Evolutionary conservation across 169 alveolate species (phyloP), one percentile per base, ranked within the genome.

Genomic region (Plasmodium malariae): DNA sequence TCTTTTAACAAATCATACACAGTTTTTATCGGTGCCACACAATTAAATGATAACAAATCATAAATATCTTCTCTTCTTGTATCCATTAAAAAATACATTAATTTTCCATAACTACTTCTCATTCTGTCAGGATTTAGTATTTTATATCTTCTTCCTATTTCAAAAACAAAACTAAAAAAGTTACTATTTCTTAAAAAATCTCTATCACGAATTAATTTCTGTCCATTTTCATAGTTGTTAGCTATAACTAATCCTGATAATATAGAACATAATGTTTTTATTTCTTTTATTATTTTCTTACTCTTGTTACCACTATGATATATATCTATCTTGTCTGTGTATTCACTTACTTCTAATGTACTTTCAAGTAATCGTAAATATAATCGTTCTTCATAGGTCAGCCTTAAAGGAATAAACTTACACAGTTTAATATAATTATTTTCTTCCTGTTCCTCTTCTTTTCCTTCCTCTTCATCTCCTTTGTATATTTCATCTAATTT

Each of bases 51-150:
- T 51, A 96, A 91, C 43, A 96, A 93, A 80, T 96, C 97, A 67
- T 88, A 93, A 3, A 96, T 95, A 21, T 93, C 97, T 24, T 95
- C 97, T 71, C 94, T 96, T 72, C 95, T 70, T 6, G 98, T 93
- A 74, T 97, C 98, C 98, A 96, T 96, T 55, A 97, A 92, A 70
- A 97, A 94, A 86, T 96, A 96, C 63, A 97, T 94, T 43, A 97
- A 88, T 63, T 97, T 96, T 17, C 98, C 98, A 69, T 97, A 97
- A 24, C 97, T 87, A 43, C 93, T 93, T 30, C 98, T 76, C 98
- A 97, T 96, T 51, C 95, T 67, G 72, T 97, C 98, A 9, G 98
- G 98, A 89, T 97, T 97, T n/a, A 97, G 83, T 48, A 96, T 96
- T 76, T 97, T 97, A 87, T 97, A 97, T 21, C 98, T 72, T 51